Base-by-base conservation (phyloP, 225 moss, liverwort and hornwort genomes). In the Physcomitrellopsis africana region DNA sequence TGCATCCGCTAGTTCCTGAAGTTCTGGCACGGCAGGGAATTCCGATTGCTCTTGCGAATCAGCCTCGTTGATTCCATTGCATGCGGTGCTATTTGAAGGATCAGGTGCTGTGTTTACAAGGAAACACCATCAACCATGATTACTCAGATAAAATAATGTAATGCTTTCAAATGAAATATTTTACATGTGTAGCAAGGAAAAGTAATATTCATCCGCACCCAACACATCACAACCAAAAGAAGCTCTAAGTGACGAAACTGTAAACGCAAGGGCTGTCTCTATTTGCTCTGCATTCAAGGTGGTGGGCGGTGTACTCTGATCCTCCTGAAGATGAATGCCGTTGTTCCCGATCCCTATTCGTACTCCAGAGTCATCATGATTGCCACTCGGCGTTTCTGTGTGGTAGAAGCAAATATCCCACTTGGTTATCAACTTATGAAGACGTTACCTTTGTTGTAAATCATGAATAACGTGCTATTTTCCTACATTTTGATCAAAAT, bases 21-120 rank as follows among this genome's bases (percentile, higher is more conserved):
- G 49, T 60, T 79, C 86, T 5, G 69, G 16, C 57, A 75, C 61
- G 3, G 75, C 77, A 56, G 68, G 68, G 62, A 65, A 68, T 61
- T 81, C 78, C 26, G 20, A 65, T 11, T 81, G 72, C 45, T 86
- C 81, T 14, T 79, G 78, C 29, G 60, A 64, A 53, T 84, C 83
- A 43, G 60, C 77, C 32, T 82, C 83, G 77, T 83, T 77, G 47
- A 69, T 83, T 65, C 81, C 81, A 45, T 83, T 81, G n/a, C 75
- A 83, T 10, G 77, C 75, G 11, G 70, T 83, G 13, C 68, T 78
- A 69, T 73, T 71, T 4, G 85, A 78, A 15, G 78, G 79, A 69
- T 86, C 86, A 1, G 70, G 63, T 60, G 37, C 68, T 82, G 68
- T 69, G n/a, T 81, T 83, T 86, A 78, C 52, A 51, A 57, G 59